Percentiles rank a stretch among this genome's conserved stretches.
These are phyloP conservation scores for Phytophthora quininea DNA, from an alignment of 352 stramenopile genomes.

Conservation along the genomic window DNA sequence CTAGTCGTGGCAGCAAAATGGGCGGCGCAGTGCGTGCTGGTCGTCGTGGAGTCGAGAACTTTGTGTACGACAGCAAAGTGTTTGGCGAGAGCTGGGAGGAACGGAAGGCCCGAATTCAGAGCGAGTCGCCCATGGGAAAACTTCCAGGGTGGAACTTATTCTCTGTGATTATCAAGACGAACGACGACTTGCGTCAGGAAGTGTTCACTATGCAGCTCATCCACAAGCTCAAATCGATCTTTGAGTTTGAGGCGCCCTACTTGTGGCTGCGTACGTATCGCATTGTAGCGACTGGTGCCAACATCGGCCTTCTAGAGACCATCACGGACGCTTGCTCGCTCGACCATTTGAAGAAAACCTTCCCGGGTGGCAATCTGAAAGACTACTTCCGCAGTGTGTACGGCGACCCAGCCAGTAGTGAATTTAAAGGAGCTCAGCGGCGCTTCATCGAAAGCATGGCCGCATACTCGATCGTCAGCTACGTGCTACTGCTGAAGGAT, in stretches of 20 bases:
- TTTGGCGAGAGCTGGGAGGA: slow-evolving; percentile 80
- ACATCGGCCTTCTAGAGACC: slow-evolving; percentile 95
- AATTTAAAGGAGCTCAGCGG: slow-evolving; percentile 73
- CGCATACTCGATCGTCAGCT: slow-evolving; percentile 97
- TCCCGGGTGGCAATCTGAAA: slow-evolving; percentile 83
- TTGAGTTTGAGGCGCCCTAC: slow-evolving; percentile 90
- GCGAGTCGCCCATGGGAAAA: slow-evolving; percentile 77
- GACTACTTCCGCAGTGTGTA: slow-evolving; percentile 90
- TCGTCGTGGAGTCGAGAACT: slow-evolving; percentile 56
- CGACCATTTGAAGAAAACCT: slow-evolving; percentile 96
- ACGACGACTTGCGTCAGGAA: slow-evolving; percentile 97
- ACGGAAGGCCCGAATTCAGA: slow-evolving; percentile 60
- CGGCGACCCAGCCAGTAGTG: slow-evolving; percentile 41
- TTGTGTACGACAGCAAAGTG: slow-evolving; percentile 83
- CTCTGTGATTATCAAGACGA: slow-evolving; percentile 97
- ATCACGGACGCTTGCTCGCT: slow-evolving; percentile 97
- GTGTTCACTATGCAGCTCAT: slow-evolving; percentile 98
- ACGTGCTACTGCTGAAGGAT: slow-evolving; percentile 98
- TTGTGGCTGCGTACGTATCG: slow-evolving; percentile 95
- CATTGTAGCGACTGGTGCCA: slow-evolving; percentile 94
- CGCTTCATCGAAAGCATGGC: slow-evolving; percentile 97
- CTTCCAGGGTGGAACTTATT: slow-evolving; percentile 90
- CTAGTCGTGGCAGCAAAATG: slow-evolving; percentile 38
- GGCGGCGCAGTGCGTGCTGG: slow-evolving; percentile 23
- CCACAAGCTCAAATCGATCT: slow-evolving; percentile 94